Evolutionary conservation across 805 yeast species (phyloP), one percentile per base, ranked within the genome.

Genomic region (Candida taoyuanica): DNA sequence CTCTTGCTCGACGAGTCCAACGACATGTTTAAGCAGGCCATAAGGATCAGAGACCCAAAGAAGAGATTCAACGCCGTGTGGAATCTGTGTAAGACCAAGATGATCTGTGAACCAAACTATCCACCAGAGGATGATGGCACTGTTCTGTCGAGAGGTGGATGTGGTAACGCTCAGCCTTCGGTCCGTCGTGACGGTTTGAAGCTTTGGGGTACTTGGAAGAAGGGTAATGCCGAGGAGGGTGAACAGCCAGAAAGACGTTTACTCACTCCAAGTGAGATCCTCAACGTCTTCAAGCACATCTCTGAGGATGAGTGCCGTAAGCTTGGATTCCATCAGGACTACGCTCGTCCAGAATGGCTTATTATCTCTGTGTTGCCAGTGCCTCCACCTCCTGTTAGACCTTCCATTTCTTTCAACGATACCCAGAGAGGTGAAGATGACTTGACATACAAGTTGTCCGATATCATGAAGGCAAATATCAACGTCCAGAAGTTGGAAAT

Each of bases 371-470:
- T 93, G n/a, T 71, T 93, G 55, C 98, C 99, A 1, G 98, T 93
- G 15, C 99, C 99, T 31, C 99, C 99, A 36, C 99, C 99, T 46
- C 98, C 97, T 25, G 99, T 93, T 24, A 82, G 99, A 63, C 99
- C 99, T 9, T 85, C 96, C 17, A 93, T 93, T 67, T 96, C 98
- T 2, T 89, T 93, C 56, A 93, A 93, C 51, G 98, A 93, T 60
- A 86, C 97, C 9, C 96, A 95, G 45, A 81, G 98, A 68, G 97
- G 98, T 52, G 98, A 93, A 64, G 99, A 93, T 76, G 99, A 93
- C 73, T 81, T 93, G 65, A 93, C 99, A 2, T 93, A 89, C 62
- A 93, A 93, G 65, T 72, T 93, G 49, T 97, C 98, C 7, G 99
- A 93, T 73, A 89, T 93, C 36, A 68, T 93, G 55, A 93, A 93